Base-by-base conservation (phyloP, 1,284 basidiomycete genomes). In the Ustilago cynodontis region DNA sequence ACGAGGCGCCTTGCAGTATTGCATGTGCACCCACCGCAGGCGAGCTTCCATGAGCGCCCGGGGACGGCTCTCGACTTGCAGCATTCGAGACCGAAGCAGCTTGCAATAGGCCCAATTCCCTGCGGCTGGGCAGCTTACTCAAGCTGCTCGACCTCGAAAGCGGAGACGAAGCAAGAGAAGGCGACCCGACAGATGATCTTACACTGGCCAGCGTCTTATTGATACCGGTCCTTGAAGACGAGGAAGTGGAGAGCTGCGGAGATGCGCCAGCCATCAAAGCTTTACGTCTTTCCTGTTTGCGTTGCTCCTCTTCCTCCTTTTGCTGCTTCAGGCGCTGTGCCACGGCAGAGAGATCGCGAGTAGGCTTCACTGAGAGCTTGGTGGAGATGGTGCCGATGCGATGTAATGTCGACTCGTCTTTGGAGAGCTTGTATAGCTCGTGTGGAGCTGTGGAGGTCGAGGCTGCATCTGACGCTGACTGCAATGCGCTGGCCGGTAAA, bases 241-340 rank as follows among this genome's bases (percentile, higher is more conserved):
- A 59, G 13, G 72, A 54, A 6, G 59, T 11, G 0, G 64, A 37
- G 14, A 47, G 49, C 28, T 70, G 59, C 2, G 67, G 64, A 24
- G 72, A 70, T 6, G 68, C 47, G 22, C 73, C 73, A 14, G 52
- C 59, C 52, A 77, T 77, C 51, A 78, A 41, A 22, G 76, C 68
- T 22, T 56, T 58, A 10, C 64, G 68, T 18, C 76, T 22, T 29
- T 78, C 71, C 24, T 77, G 63, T 37, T 71, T 78, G 47, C 71
- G 67, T 14, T 67, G 71, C 22, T 78, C 71, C 20, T 74, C 68
- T 33, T 78, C 76, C 39, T 78, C 76, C 43, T 65, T 63, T 24
- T 74, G 67, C 49, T 78, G 71, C 39, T 78, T 78, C 47, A 78
- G 71, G 2, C 76, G 64, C 28, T 71, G 67, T 4, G 76, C 71